Evolutionary conservation across 805 yeast species (phyloP).

Genomic region (Myxozyma geophila): DNA sequence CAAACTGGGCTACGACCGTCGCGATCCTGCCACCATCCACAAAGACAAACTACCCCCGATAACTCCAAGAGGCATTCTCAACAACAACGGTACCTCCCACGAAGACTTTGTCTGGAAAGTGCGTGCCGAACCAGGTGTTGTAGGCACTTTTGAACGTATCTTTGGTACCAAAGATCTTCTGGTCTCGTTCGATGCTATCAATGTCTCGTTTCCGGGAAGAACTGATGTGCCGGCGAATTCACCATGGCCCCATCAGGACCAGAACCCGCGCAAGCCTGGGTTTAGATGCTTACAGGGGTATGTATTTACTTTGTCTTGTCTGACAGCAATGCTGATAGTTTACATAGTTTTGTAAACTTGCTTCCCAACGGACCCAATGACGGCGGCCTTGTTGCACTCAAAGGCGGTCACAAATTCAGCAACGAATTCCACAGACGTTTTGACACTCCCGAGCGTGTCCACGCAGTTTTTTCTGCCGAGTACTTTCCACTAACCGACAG

Average conservation of each 20-base stretch:
- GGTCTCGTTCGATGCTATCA: conserved; percentile 29
- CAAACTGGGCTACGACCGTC: conserved; percentile 25
- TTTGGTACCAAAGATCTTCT: conserved; percentile 23
- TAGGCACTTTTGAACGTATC: conserved; percentile 18
- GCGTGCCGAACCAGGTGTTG: conserved; percentile 28
- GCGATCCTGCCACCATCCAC: conserved; percentile 19
- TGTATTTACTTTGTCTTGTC: background rate
- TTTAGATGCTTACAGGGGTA: conserved; percentile 26
- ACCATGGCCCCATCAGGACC: conserved; percentile 31
- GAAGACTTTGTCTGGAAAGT: conserved; percentile 27
- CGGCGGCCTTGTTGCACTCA: conserved; percentile 26
- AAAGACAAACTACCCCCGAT: conserved; percentile 17
- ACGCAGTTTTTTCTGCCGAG: conserved; percentile 9
- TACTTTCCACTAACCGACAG: conserved; percentile 10
- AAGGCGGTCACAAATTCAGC: conserved; percentile 20
- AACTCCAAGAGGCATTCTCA: conserved; percentile 13
- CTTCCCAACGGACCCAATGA: conserved; percentile 30
- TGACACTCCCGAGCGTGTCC: background rate
- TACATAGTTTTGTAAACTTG: conserved; percentile 18
- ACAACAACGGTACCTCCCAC: conserved; percentile 16
- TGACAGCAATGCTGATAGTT: background rate
- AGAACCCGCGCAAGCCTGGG: conserved; percentile 22
- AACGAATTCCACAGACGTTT: conserved; percentile 18
- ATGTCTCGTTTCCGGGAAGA: conserved; percentile 19
- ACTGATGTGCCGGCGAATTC: conserved; percentile 17